Base-by-base conservation (phyloP, 345 rosid species). In the Sonneratia alba region DNA sequence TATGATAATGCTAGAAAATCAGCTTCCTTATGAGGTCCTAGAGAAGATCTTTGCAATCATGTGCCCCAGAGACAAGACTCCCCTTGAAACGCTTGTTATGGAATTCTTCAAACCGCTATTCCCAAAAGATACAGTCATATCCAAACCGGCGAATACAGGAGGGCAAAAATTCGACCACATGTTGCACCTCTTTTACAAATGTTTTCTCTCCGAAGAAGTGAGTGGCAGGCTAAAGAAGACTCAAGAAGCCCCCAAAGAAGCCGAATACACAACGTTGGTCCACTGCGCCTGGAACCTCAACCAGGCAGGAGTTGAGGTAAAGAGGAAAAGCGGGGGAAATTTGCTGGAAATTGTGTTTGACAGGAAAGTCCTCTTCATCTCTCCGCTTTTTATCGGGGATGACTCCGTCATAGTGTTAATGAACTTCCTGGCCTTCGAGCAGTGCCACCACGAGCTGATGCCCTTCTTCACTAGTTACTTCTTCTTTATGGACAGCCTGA, bases 381-480 rank as follows among this genome's bases (percentile, higher is more conserved):
- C 85, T 27, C 75, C 77, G 11, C 68, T 81, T 0, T 72, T 32
- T 34, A 66, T 82, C 13, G 73, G 79, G 27, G 85, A 81, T 49
- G 69, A 51, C 59, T 76, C 66, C 18, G 76, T 77, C 15, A 76
- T 80, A 3, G 18, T 78, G 56, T 74, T 81, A 56, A 75, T 74
- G 12, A 81, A 81, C 77, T 56, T 81, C 72, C 74, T 79, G 38
- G 85, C 80, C 24, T 76, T 74, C 14, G 85, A 81, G 61, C 82
- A 81, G 53, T 74, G 82, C 76, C 76, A 81, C 70, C 13, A 36
- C 7, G 32, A 59, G 1, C 67, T 74, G 68, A 76, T 16, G 59
- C 80, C 80, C 3, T 66, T 68, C 10, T 78, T 79, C 1, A 79
- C 82, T 7, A 57, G 75, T 1, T 78, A 71, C 22, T 53, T 81